Evolutionary conservation across 1,139 yeast genomes (phyloP), one percentile per base, ranked within the genome.

Genomic region (Zygoascus meyerae): DNA sequence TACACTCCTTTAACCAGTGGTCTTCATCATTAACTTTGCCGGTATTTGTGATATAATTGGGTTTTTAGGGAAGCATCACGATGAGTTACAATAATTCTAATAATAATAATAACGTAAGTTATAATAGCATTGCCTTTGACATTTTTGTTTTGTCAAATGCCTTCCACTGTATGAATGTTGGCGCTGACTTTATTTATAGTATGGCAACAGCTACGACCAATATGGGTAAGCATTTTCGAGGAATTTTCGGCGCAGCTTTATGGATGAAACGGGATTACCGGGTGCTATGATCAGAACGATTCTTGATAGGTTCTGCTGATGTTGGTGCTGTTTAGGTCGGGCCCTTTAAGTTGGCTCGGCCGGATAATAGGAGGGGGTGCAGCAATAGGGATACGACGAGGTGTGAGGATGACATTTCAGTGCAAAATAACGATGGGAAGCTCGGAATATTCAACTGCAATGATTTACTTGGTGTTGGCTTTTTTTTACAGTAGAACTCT

Each of bases 61-160:
- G 37, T 14, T 5, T 17, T 8, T 5, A 15, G n/a, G 15, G 37
- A n/a, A 21, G 26, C 26, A 21, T 21, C 26, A 31, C 32, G 34
- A 46, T 46, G 48, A 46, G 48, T 46, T 46, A 46, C 40, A 46
- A 46, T 38, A 44, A 33, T 21, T 29, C 34, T 32, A 31, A 40
- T 14, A 44, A 33, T 21, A 34, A 39, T 32, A 31, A 40, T 10
- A 40, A 35, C 18, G 42, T 42, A 29, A 35, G 42, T 44, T 12
- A 3, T 15, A 12, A 9, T 15, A 15, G 33, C 35, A 21, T 5
- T n/a, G 40, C 5, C 31, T 7, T 17, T 5, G 21, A 37, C 7
- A 37, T 12, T 16, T 21, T n/a, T n/a, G 21, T 5, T 37, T n/a
- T n/a, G n/a, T n/a, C n/a, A n/a, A 30, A 15, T 21, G 21, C 10